These are phyloP conservation scores for Inga oerstediana DNA, from an alignment of 306 rosid species.

Conservation along the genomic window DNA sequence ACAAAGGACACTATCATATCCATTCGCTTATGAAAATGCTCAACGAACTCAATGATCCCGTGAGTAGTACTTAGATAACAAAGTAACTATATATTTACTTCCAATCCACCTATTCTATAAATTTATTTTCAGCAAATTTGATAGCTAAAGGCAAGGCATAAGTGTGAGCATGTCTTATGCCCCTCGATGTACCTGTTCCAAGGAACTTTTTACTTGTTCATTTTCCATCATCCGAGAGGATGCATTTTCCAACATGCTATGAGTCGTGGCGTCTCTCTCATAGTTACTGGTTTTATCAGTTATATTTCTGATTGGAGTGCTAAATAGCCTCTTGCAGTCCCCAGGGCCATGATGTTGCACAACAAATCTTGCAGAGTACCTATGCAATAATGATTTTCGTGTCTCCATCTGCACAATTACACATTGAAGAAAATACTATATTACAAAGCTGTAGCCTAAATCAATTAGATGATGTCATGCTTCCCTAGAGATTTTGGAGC, in stretches of 20 bases:
- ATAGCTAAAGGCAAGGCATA: constrained; percentile 14
- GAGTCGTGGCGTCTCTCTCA: constrained; percentile 31
- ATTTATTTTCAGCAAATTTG: constrained; percentile 4
- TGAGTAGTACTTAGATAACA: not conserved
- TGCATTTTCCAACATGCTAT: constrained; percentile 33
- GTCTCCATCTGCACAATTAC: constrained; percentile 40
- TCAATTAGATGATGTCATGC: constrained; percentile 10
- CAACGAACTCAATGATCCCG: not conserved
- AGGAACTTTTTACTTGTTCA: constrained; percentile 33
- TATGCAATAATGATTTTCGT: constrained; percentile 44
- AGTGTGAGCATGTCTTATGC: not conserved
- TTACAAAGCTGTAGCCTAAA: not conserved
- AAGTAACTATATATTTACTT: constrained; percentile 10
- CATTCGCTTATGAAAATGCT: not conserved
- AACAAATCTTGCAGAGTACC: constrained; percentile 50
- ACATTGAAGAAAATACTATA: not conserved
- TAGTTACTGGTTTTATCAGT: constrained; percentile 35
- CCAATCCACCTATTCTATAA: constrained; percentile 13
- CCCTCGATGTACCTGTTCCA: constrained; percentile 28
- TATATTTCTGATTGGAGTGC: constrained; percentile 38
- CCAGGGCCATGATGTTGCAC: constrained; percentile 54
- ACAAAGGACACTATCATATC: not conserved
- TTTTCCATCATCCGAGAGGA: constrained; percentile 37
- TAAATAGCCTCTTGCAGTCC: constrained; percentile 49
- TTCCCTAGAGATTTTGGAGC: constrained; percentile 25